Base-by-base conservation (phyloP, 2,329 filamentous ascomycete species). In the Fusarium algeriense region DNA sequence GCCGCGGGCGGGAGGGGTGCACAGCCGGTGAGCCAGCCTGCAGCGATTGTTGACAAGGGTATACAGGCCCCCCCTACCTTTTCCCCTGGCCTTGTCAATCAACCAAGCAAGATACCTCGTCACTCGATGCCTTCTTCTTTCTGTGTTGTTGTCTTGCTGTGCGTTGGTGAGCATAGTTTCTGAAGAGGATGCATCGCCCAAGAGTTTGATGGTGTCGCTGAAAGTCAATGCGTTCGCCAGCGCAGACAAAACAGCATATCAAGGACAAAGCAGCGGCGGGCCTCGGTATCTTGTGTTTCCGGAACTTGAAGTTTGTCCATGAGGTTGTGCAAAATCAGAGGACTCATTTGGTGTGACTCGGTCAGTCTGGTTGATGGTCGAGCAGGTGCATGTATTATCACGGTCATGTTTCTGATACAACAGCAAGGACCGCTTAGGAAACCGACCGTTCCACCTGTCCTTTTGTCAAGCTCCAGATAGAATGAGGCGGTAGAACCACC, bases 21-120 rank as follows among this genome's bases (percentile, higher is more conserved):
- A 61, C 62, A 68, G 70, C 73, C 73, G 71, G 73, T 75, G 73
- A 76, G 72, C 67, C 60, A 66, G 68, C 62, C 53, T 75, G 70
- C 73, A 74, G 64, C 40, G 38, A 60, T 66, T 46, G 54, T 67
- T 64, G 62, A 68, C 70, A 75, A 70, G 73, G 71, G 67, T 76
- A 60, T 49, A 43, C 45, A 56, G 57, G 61, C 45, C 58, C 43
- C 43, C 45, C 56, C 32, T 64, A 55, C 59, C 54, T 44, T 23
- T 55, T 46, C 60, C 67, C 64, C 70, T 71, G 60, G 54, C 54
- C 60, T 62, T 64, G 60, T 76, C 64, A 69, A 68, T 72, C 61
- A 61, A 57, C 44, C 64, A 50, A 60, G 43, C 48, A 43, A 52
- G 35, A 37, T 44, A 41, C 56, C 53, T 46, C 45, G 37, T 49